Base-by-base conservation (phyloP, 371 early-diverging fungal species). In the Entomophthora muscae region DNA sequence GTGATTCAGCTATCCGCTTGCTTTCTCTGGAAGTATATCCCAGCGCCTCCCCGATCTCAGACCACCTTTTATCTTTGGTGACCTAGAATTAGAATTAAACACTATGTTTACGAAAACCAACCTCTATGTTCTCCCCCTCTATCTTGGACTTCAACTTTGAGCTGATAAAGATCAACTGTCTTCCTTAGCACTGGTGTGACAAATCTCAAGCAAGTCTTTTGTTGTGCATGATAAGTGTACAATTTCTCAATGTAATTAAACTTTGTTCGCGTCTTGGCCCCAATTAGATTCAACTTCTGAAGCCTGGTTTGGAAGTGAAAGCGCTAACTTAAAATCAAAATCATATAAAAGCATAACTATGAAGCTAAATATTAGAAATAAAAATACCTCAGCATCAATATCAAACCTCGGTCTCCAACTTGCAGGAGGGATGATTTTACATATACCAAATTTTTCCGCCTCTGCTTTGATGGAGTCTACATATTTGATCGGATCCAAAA, bases 181-280 rank as follows among this genome's bases (percentile, higher is more conserved):
- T 85, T 80, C 64, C 83, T 80, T 71, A 89, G 85, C 23, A 95
- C 72, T 64, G 83, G 84, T 1, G 95, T 94, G 21, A 91, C 76
- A 63, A 71, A 73, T 27, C 53, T 57, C 53, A 90, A 76, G 0
- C 84, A 82, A 28, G 80, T 82, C 1, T 89, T 88, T 52, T 80
- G 76, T 65, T 89, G 83, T 22, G 81, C 75, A 68, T 97, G 96
- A 70, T 86, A 95, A 69, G 85, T 82, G 70, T 85, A 82, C 23
- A 97, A 76, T 72, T 90, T 90, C 65, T 94, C 93, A 55, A 90
- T 75, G 70, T 91, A 97, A 71, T 91, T 91, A 63, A 91, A 79
- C 33, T 84, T 86, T 23, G 85, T 78, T 53, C 95, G 78, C 3
- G 91, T 89, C 67, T 82, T 80, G 29, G 94, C 96, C 63, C 93